Base-by-base conservation (phyloP, 1,284 basidiomycete species). In the Ceratobasidium sp. region DNA sequence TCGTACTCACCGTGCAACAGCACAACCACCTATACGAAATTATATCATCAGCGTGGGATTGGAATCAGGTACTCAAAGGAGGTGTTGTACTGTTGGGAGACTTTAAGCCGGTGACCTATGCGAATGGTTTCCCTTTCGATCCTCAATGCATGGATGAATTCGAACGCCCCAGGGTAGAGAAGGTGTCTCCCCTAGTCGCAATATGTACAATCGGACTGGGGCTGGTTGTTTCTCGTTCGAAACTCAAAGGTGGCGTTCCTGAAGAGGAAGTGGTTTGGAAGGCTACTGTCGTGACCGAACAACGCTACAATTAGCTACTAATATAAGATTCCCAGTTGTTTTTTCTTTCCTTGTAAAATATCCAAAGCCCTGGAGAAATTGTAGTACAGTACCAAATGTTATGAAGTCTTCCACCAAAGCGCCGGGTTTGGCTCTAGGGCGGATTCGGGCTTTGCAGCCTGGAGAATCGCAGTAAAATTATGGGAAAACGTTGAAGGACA, bases 171-270 rank as follows among this genome's bases (percentile, higher is more conserved):
- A 62, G 22, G 50, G 24, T 17, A 33, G 22, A 22, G 19, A 63
- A 51, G 27, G 24, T n/a, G 22, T n/a, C 17, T 19, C 56, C 69
- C 33, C 9, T 24, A 29, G 31, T 8, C 4, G 60, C 45, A n/a
- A 9, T 73, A 36, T 51, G 57, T 9, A 63, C 71, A 2, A 56
- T 73, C 9, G 60, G 51, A 15, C n/a, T 73, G 36, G 71, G 71
- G n/a, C 22, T 73, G 27, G 54, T 9, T 22, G 48, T 44, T 33
- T 63, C 22, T 17, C 60, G 45, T 41, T 31, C 59, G 1, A 50
- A 63, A 24, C n/a, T 11, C 5, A 45, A 36, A 9, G 60, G 60
- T 9, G 33, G 31, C 6, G 11, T n/a, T 14, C 33, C 36, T 9
- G 36, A 44, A 2, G 47, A 51, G 19, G 22, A 19, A 1, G 29